These are phyloP conservation scores for Intubia oerlemansii DNA, from an alignment of 2,329 filamentous ascomycete species.

Conservation along the genomic window DNA sequence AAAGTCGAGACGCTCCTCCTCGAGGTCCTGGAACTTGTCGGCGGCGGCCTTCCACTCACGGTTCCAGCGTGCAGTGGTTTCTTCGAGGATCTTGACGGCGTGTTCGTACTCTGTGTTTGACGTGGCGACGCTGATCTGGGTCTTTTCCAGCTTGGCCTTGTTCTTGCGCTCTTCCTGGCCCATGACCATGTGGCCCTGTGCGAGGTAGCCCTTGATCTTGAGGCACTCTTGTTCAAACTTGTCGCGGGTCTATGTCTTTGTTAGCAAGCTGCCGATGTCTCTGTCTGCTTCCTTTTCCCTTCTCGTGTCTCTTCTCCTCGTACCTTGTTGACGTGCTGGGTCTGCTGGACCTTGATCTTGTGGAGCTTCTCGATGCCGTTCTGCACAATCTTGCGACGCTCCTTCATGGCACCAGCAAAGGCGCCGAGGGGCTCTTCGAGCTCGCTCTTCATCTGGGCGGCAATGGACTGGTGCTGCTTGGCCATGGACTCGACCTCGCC, in stretches of 20 bases:
- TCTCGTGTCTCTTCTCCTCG: no score
- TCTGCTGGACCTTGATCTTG: constrained; percentile 86
- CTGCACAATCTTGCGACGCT: constrained; percentile 90
- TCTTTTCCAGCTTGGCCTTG: constrained; percentile 97
- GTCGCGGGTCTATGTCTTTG: no score
- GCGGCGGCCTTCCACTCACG: constrained; percentile 95
- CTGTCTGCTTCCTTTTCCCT: no score
- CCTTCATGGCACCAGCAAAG: constrained; percentile 89
- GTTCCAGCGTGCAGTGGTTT: constrained; percentile 91
- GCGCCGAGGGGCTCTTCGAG: constrained; percentile 82
- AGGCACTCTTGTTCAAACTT: constrained; percentile 94
- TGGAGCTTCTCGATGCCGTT: constrained; percentile 82
- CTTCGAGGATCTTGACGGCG: constrained; percentile 80
- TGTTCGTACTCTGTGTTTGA: constrained; percentile 88
- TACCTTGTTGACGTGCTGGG: constrained; percentile 70
- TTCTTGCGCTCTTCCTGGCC: constrained; percentile 97
- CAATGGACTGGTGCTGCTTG: constrained; percentile 80
- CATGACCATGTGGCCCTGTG: constrained; percentile 99
- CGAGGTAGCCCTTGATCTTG: constrained; percentile 95
- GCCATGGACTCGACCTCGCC: constrained; percentile 84
- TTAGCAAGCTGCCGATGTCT: no score
- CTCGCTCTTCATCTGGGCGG: constrained; percentile 86
- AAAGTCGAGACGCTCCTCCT: constrained; percentile 92
- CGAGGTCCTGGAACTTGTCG: constrained; percentile 97
- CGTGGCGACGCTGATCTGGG: constrained; percentile 79